These are phyloP conservation scores for Zelopaecilomyces penicillatus DNA, from an alignment of 2,329 filamentous ascomycete genomes.

Conservation along the genomic window DNA sequence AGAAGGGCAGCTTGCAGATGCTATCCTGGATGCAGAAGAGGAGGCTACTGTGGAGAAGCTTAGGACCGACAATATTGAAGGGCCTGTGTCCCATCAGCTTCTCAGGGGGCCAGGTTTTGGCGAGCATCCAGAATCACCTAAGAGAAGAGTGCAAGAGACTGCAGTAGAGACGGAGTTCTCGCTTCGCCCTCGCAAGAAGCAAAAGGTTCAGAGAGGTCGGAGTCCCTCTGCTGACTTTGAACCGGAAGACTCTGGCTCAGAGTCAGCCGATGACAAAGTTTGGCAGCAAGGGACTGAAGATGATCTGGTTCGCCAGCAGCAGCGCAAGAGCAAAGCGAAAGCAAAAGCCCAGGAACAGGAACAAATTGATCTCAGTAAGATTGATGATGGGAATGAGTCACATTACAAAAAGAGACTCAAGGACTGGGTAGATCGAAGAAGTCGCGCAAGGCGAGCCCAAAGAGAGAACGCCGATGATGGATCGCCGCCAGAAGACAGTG, in stretches of 20 bases:
- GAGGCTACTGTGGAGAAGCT: slow-evolving; percentile 42
- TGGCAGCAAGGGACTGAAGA: slow-evolving; percentile 33
- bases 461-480: slow-evolving; percentile 27
- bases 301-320: slow-evolving; percentile 28
- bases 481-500: slow-evolving; percentile 31
- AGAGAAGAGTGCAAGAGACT: slow-evolving; percentile 4
- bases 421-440: slow-evolving; percentile 58
- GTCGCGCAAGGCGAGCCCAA: slow-evolving; percentile 32
- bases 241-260: slow-evolving; percentile 24
- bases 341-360: slow-evolving; percentile 26
- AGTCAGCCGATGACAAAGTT: slow-evolving; percentile 25
- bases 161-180: slow-evolving; percentile 46
- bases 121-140: slow-evolving; percentile 12
- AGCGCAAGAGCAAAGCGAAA: slow-evolving; percentile 35
- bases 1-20: slow-evolving; percentile 64
- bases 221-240: slow-evolving; percentile 41
- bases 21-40: slow-evolving; percentile 74
- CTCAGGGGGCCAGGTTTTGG: slow-evolving; percentile 66
- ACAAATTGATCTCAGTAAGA: slow-evolving; percentile 42
- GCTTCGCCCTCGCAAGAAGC: slow-evolving; percentile 50
- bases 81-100: slow-evolving; percentile 60
- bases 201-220: slow-evolving; percentile 28
- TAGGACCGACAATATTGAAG: slow-evolving; percentile 32
- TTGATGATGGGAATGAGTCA: slow-evolving; percentile 85
- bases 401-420: slow-evolving; percentile 69